Conservation (phyloP, 192 early-diverging fungal genomes). For the Lobosporangium transversale region DNA sequence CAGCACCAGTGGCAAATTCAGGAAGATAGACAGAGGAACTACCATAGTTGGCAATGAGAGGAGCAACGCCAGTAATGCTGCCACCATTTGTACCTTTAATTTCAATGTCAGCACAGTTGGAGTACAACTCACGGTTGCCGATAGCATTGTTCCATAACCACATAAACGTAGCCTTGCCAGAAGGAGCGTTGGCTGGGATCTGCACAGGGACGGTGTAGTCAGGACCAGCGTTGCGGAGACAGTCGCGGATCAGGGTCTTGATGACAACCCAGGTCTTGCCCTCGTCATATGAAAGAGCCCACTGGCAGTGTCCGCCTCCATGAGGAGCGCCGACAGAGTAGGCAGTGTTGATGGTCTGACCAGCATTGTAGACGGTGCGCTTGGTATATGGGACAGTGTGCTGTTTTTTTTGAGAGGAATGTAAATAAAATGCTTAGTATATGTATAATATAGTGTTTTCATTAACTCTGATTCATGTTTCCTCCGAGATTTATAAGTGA, state of each 20-base stretch:
- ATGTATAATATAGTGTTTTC: no score
- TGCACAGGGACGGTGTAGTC: constrained; percentile 33
- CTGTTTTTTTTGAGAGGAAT: background rate
- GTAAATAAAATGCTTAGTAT: constrained; percentile 50
- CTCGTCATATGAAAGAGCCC: constrained; percentile 71
- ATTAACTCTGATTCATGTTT: no score
- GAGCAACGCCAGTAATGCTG: constrained; percentile 51
- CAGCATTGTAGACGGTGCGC: constrained; percentile 54
- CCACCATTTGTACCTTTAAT: constrained; percentile 61
- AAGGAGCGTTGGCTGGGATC: constrained; percentile 48
- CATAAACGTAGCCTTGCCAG: constrained; percentile 48
- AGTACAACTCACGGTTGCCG: constrained; percentile 82
- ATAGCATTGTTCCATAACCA: constrained; percentile 84
- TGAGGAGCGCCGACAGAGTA: constrained; percentile 66
- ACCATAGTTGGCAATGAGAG: constrained; percentile 57
- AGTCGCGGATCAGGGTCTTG: constrained; percentile 61
- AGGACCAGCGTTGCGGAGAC: constrained; percentile 48
- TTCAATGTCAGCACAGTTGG: constrained; percentile 77
- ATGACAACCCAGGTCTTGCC: constrained; percentile 73
- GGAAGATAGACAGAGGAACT: constrained; percentile 37
- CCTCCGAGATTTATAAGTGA: no score
- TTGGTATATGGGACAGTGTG: constrained; percentile 49
- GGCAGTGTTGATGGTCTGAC: constrained; percentile 61
- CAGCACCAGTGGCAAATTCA: constrained; percentile 51
- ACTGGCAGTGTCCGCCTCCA: constrained; percentile 80